Percentiles rank a stretch among this genome's conserved stretches.
Evolutionary conservation across 2,329 filamentous ascomycete species (phyloP).

Genomic region (Aspergillus japonicus): DNA sequence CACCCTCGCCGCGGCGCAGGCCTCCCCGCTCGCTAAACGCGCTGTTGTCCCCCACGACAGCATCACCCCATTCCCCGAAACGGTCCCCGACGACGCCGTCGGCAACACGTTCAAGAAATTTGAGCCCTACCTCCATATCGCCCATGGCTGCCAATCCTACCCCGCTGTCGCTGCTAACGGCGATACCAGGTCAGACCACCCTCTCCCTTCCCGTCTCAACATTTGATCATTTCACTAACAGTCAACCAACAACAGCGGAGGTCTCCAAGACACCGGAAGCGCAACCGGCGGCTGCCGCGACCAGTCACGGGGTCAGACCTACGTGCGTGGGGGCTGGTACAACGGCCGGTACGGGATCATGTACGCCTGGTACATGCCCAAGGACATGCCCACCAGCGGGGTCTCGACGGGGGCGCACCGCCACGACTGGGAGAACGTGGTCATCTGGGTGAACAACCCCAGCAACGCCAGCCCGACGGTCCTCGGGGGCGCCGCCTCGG

Average conservation of each 20-base stretch:
- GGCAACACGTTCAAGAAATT: constrained; percentile 1
- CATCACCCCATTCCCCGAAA: neutral
- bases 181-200: neutral
- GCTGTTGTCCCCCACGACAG: neutral
- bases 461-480: neutral
- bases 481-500: constrained; percentile 1
- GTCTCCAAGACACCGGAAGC: constrained; percentile 7
- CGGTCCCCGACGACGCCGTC: neutral
- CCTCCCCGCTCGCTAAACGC: neutral
- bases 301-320: constrained; percentile 7
- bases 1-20: neutral
- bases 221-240: neutral
- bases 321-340: constrained; percentile 7
- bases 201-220: neutral
- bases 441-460: constrained; percentile 8
- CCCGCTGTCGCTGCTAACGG: constrained; percentile 5
- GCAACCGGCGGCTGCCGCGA: constrained; percentile 5
- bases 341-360: constrained; percentile 9
- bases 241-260: neutral
- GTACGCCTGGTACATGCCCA: constrained; percentile 11
- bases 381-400: constrained; percentile 8
- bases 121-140: constrained; percentile 4
- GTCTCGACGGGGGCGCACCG: constrained; percentile 5
- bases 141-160: constrained; percentile 8
- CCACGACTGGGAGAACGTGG: constrained; percentile 11